Evolutionary conservation across 768 basidiomycete genomes (phyloP), one percentile per base, ranked within the genome.

Genomic region (Cystofilobasidium macerans): DNA sequence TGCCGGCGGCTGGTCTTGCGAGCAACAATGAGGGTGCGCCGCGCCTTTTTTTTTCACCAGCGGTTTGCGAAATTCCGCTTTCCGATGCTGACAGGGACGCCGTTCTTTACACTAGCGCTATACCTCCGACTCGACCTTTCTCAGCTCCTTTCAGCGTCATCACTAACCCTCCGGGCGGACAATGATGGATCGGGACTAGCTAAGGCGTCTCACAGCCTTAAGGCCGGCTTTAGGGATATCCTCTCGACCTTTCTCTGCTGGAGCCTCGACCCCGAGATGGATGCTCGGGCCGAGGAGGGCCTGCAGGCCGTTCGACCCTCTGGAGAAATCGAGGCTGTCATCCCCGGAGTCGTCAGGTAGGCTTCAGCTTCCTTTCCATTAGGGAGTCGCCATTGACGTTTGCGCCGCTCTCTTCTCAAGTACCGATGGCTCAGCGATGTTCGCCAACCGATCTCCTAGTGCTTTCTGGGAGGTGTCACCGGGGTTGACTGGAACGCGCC

Each of bases 401-500:
- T 18, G 13, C 8, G n/a, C 79, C 0, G 58, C 84, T 42, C 82
- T 82, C 70, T 72, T 74, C 0, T 74, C 71, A 3, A 71, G 48
- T 57, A 32, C 28, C 1, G 47, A 30, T 6, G n/a, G n/a, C n/a
- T n/a, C n/a, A n/a, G n/a, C n/a, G n/a, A n/a, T n/a, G n/a, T n/a
- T n/a, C n/a, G n/a, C n/a, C n/a, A n/a, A n/a, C n/a, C n/a, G n/a
- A 48, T 65, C 38, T 13, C 45, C 33, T 28, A 38, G 20, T 24
- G 58, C 57, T 32, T 36, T 33, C 18, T 95, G 93, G 91, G 82
- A 80, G n/a, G 76, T 89, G 24, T 92, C 90, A 0, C 77, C 81
- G 0, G 77, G 81, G 38, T 81, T 82, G 1, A 86, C 91, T 3
- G 88, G 90, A 0, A 79, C 82, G 3, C 81, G 87, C 18, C 82